Percentiles rank a stretch among this genome's conserved stretches.
phyloP scores from a whole-genome alignment of 108 stramenopile genomes.

The Pseudonitzschia delicatissima region DNA sequence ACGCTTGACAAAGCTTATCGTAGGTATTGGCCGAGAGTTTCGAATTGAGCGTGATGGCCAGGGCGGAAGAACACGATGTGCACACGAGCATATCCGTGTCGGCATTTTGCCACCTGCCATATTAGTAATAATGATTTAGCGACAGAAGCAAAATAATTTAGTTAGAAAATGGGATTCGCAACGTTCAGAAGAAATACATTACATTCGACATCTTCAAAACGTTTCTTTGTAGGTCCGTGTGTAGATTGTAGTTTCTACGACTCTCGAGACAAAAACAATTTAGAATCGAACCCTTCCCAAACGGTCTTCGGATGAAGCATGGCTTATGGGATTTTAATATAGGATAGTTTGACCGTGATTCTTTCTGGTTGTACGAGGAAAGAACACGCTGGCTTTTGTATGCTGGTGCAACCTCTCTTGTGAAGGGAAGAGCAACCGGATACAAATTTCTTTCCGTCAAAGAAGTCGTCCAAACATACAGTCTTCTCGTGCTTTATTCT shows the following conservation, averaged over 20 bases:
- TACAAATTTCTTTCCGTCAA: conserved; percentile 1
- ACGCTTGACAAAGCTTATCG: conserved; percentile 24
- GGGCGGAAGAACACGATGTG: conserved; percentile 36
- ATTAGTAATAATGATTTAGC: conserved; percentile 1
- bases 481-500: not conserved
- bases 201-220: too few relatives aligned
- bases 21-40: conserved; percentile 22
- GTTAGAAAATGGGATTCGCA: not conserved
- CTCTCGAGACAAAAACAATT: conserved; percentile 26
- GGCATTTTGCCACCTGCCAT: conserved; percentile 55
- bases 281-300: conserved; percentile 7
- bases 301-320: not conserved
- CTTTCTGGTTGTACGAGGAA: conserved; percentile 1
- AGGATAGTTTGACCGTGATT: conserved; percentile 8
- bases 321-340: not conserved
- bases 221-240: conserved; percentile 57
- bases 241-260: conserved; percentile 55
- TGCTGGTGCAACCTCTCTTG: not conserved
- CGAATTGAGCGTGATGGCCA: conserved; percentile 43
- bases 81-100: conserved; percentile 52
- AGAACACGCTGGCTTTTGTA: conserved; percentile 10
- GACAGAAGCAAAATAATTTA: not conserved
- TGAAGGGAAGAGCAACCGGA: not conserved
- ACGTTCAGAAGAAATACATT: too few relatives aligned
- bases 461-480: not conserved